Percentiles rank a stretch among this genome's conserved stretches.
Evolutionary conservation across 2,329 filamentous ascomycete species (phyloP).

Genomic region (Botryotinia calthae): DNA sequence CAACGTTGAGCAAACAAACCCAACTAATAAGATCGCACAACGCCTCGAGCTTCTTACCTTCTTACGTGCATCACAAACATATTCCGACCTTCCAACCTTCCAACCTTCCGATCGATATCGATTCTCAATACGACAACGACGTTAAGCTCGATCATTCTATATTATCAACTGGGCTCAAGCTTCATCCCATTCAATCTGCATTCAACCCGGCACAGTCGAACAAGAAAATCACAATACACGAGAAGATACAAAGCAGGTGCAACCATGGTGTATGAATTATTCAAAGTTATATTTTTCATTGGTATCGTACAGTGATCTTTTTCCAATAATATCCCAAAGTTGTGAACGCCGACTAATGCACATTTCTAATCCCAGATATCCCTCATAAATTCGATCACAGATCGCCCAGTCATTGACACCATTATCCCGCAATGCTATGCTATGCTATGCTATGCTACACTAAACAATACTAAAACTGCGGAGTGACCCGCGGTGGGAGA

Average conservation of each 20-base stretch:
- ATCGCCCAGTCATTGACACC: conserved; percentile 2
- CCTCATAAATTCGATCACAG: conserved; percentile 6
- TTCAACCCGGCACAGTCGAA: background rate
- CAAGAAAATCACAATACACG: background rate
- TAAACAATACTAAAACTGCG: conserved; percentile 7
- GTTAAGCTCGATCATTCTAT: background rate
- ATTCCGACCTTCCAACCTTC: background rate
- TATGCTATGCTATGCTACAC: conserved; percentile 6
- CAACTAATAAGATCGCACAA: background rate
- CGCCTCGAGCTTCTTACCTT: background rate
- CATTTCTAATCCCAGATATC: background rate
- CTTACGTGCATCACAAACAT: background rate
- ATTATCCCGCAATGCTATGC: conserved; percentile 1
- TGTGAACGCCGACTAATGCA: conserved; percentile 9
- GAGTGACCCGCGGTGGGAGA: background rate
- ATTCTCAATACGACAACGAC: background rate
- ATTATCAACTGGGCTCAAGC: background rate
- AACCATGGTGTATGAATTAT: background rate
- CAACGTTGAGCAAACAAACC: background rate
- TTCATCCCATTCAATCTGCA: background rate
- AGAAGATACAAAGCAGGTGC: background rate
- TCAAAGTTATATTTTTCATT: conserved; percentile 2
- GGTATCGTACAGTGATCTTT: background rate
- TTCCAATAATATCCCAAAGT: background rate
- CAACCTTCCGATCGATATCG: background rate